phyloP scores from a whole-genome alignment of 371 early-diverging fungal genomes.

The Syncephalastrum monosporum region DNA sequence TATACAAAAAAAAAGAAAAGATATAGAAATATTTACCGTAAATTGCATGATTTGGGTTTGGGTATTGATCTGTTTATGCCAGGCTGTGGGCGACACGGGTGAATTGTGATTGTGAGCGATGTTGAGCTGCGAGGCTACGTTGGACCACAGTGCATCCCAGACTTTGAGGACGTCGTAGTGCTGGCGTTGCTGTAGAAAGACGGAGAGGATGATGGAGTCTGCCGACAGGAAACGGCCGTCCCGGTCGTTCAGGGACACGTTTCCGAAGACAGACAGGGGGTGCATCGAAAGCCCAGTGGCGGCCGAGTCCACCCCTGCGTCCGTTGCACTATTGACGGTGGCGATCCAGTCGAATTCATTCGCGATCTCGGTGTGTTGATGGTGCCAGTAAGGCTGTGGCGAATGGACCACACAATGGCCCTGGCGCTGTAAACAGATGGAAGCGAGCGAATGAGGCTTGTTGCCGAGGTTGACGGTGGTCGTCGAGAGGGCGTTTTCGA shows the following conservation, averaged over 20 bases:
- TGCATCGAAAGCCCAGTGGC: slow-evolving; percentile 47
- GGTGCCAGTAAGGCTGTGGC: slow-evolving; percentile 51
- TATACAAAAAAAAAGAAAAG: neutral
- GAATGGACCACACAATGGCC: slow-evolving; percentile 57
- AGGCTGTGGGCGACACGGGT: slow-evolving; percentile 3
- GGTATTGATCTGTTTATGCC: slow-evolving; percentile 20
- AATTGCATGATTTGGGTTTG: slow-evolving; percentile 23
- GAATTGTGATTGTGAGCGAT: slow-evolving; percentile 4
- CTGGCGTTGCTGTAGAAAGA: slow-evolving; percentile 22
- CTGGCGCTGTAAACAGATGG: slow-evolving; percentile 20
- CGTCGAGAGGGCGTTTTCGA: slow-evolving; percentile 22
- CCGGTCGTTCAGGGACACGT: slow-evolving; percentile 27
- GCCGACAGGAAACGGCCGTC: slow-evolving; percentile 34
- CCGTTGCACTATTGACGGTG: slow-evolving; percentile 34
- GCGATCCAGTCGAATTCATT: slow-evolving; percentile 28
- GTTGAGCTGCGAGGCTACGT: slow-evolving; percentile 13
- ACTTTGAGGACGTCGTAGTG: slow-evolving; percentile 20
- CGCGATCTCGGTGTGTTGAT: slow-evolving; percentile 7
- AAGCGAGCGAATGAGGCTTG: slow-evolving; percentile 18
- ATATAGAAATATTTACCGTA: slow-evolving; percentile 23
- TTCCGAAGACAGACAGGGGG: slow-evolving; percentile 53
- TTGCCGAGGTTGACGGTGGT: slow-evolving; percentile 22
- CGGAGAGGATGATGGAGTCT: slow-evolving; percentile 47
- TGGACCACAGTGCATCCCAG: slow-evolving; percentile 48
- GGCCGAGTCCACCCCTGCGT: slow-evolving; percentile 22